Evolutionary conservation across 2,329 filamentous ascomycete genomes (phyloP), one percentile per base, ranked within the genome.

Genomic region (Paecilomyces formosus): DNA sequence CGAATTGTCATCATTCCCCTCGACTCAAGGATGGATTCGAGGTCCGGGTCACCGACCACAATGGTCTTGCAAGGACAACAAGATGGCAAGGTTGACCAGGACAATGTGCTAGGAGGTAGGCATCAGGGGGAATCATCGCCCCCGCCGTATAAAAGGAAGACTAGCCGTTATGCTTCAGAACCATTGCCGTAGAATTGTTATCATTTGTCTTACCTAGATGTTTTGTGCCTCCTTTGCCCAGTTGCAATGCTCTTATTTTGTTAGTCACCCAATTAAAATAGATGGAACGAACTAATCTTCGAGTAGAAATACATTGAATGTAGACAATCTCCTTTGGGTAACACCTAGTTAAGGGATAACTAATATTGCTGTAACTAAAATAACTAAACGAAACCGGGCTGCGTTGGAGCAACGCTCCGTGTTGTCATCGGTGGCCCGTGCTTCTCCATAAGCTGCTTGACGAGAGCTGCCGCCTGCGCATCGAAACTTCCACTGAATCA

Each of bases 1-100:
- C 60, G 69, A 24, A 62, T 71, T 61, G 69, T 71, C 15, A 64
- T 71, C 26, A 66, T 70, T 45, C 67, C 68, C 1, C 21, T 67
- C 28, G 57, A 64, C 6, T 52, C 45, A 24, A 7, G 18, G 8
- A 30, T 51, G 9, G 39, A 31, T 7, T 55, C 55, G 21, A 31
- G 28, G 3, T 26, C 55, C n/a, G 49, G 54, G 30, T 52, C 50
- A 6, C 50, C 50, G 31, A 60, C 13, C n/a, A 45, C 39, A 21
- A 45, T 45, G 39, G 18, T 7, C n/a, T 21, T 45, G 2, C n/a
- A 45, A 18, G 39, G 18, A 21, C 39, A 45, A 9, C 15, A 45
- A 18, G n/a, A 45, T 45, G n/a, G n/a, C 5, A 18, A 45, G 15
- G 15, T 18, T 3, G 18, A 18, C 9, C 39, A 45, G n/a, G 18